Percentiles rank a stretch among this genome's conserved stretches.
Evolutionary conservation across 495 filamentous ascomycete genomes (phyloP).

Genomic region (Aspergillus wentii): DNA sequence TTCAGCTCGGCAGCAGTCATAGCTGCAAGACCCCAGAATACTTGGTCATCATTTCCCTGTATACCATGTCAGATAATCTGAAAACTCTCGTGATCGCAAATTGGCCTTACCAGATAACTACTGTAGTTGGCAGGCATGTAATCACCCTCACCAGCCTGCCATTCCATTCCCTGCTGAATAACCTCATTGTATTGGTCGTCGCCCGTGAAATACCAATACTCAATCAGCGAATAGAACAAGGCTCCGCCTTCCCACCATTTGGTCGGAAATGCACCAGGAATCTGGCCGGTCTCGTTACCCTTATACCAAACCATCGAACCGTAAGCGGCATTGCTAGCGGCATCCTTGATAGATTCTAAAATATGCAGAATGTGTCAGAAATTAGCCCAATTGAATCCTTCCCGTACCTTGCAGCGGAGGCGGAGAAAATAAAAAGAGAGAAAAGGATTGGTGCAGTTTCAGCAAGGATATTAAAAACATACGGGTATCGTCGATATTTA

Average conservation of each 20-base stretch:
- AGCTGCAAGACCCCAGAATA: slow-evolving; percentile 53
- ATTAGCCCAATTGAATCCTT: no score
- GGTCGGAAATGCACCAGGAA: slow-evolving; percentile 51
- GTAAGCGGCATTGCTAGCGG: slow-evolving; percentile 52
- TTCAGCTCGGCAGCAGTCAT: slow-evolving; percentile 51
- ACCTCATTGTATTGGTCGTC: slow-evolving; percentile 49
- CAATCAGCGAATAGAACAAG: slow-evolving; percentile 44
- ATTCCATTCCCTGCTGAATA: slow-evolving; percentile 43
- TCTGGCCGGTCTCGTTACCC: slow-evolving; percentile 58
- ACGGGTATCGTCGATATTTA: no score
- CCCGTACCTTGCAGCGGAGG: no score
- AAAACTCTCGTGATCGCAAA: no score
- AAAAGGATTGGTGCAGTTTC: no score
- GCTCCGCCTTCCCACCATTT: slow-evolving; percentile 79
- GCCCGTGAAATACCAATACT: slow-evolving; percentile 54
- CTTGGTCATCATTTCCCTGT: slow-evolving; percentile 57
- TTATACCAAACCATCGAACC: slow-evolving; percentile 69
- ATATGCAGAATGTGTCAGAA: no score
- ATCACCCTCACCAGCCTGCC: slow-evolving; percentile 44
- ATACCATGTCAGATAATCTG: no score
- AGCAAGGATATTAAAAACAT: no score
- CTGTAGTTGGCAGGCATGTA: slow-evolving; percentile 45
- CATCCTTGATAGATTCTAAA: slow-evolving; percentile 46
- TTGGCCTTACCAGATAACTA: no score
- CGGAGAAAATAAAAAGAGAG: no score